Percentiles rank a stretch among this genome's conserved stretches.
Evolutionary conservation across 495 filamentous ascomycete genomes (phyloP).

Genomic region (Podospora didyma): DNA sequence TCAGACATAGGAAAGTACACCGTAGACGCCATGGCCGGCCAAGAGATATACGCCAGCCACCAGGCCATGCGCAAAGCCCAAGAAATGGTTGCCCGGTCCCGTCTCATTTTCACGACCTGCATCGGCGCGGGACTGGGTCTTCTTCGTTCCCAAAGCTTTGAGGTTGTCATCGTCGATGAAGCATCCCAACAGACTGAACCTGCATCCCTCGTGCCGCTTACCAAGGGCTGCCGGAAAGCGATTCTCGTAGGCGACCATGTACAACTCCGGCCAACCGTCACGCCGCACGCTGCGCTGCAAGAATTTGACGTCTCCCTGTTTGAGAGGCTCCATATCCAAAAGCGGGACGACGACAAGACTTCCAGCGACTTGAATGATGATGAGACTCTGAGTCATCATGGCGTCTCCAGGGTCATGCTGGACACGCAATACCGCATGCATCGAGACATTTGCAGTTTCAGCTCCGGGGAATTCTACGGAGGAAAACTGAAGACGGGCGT

Average conservation of each 20-base stretch:
- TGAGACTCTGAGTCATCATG: too few species aligned
- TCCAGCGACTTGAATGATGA: too few species aligned
- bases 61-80: conserved; percentile 36
- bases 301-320: conserved; percentile 49
- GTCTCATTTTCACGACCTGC: conserved; percentile 48
- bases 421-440: conserved; percentile 56
- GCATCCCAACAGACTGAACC: conserved; percentile 48
- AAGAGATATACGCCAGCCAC: conserved; percentile 37
- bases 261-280: conserved; percentile 48
- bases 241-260: conserved; percentile 52
- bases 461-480: conserved; percentile 47
- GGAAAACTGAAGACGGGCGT: conserved; percentile 39
- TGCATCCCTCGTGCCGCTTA: conserved; percentile 42
- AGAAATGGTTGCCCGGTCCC: conserved; percentile 35
- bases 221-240: conserved; percentile 45
- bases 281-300: conserved; percentile 29
- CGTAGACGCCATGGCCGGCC: conserved; percentile 46
- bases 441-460: conserved; percentile 38
- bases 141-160: conserved; percentile 40
- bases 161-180: conserved; percentile 48
- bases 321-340: too few species aligned
- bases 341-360: too few species aligned
- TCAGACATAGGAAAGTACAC: conserved; percentile 30
- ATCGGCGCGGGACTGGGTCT: conserved; percentile 46
- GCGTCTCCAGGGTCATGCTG: conserved; percentile 40